A percentile compares a stretch with the other conserved stretches of the same genome.
Conservation (phyloP, 1,284 basidiomycete species). For the Moniliella sp. region DNA sequence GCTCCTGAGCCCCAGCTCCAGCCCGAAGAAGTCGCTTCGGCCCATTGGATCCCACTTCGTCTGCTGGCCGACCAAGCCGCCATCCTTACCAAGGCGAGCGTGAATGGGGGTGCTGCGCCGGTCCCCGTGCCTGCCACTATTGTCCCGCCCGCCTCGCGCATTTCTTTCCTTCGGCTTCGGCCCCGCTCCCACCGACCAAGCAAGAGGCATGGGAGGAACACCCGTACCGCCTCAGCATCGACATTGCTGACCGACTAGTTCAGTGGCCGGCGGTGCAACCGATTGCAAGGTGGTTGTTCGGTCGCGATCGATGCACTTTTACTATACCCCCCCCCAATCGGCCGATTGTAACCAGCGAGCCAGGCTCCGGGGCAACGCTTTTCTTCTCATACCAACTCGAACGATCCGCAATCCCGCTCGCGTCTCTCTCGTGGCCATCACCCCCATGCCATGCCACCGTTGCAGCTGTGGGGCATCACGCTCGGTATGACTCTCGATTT, state of each 20-base stretch:
- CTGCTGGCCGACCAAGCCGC: too few relatives aligned
- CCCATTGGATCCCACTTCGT: slow-evolving; percentile 67
- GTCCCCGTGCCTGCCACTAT: too few relatives aligned
- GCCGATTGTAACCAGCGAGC: slow-evolving; percentile 47
- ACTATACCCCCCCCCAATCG: too few relatives aligned
- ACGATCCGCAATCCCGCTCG: not conserved
- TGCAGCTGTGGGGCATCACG: too few relatives aligned
- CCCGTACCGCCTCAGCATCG: too few relatives aligned
- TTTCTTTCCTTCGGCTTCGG: too few relatives aligned
- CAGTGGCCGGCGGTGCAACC: slow-evolving; percentile 47
- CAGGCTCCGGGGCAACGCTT: slow-evolving; percentile 39
- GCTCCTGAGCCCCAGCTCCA: slow-evolving; percentile 40
- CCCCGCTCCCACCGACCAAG: too few relatives aligned
- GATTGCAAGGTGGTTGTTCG: slow-evolving; percentile 57
- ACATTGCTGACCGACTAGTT: slow-evolving; percentile 70
- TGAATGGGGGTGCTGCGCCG: too few relatives aligned
- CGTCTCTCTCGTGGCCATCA: not conserved
- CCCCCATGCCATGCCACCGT: too few relatives aligned
- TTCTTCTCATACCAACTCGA: slow-evolving; percentile 1
- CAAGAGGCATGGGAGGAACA: too few relatives aligned
- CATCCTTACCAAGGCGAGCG: too few relatives aligned
- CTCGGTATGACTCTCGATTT: too few relatives aligned
- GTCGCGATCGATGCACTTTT: slow-evolving; percentile 68
- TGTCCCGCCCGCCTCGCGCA: slow-evolving; percentile 46
- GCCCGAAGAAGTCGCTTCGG: slow-evolving; percentile 45